Base-by-base conservation (phyloP, 345 rosid species). In the Hibiscus tridactylites region DNA sequence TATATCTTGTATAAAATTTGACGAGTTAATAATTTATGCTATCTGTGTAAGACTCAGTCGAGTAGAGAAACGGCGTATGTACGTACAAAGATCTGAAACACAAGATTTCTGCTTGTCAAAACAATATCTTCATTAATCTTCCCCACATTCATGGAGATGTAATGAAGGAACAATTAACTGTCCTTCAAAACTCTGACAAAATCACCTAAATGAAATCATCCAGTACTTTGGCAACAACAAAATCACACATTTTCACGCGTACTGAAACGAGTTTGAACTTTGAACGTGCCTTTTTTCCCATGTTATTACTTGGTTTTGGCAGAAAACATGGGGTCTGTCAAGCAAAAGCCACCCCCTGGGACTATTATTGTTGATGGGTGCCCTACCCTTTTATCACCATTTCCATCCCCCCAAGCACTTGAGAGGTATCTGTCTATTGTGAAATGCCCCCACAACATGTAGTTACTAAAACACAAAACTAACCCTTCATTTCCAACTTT, bases 391-490 rank as follows among this genome's bases (percentile, higher is more conserved):
- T 58, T 58, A 16, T 58, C 61, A 58, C 61, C 61, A 58, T 58
- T 58, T 58, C 61, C 61, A 58, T 21, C 61, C 61, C 33, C 31
- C 61, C 21, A 24, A 58, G 26, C 15, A 21, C 31, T 9, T 57
- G 12, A 9, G 61, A 24, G 61, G 31, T 3, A 58, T 58, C 61
- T 16, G 3, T 21, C 42, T 39, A 39, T 39, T 50, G 21, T 60
- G 49, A 56, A 57, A 15, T 65, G 74, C 72, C 74, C 81, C 87
- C 86, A 79, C 71, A 58, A 75, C 68, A 73, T 73, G 79, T 73
- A 70, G 72, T 19, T 39, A 39, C 26, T 49, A 70, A 49, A 37
- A 28, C 77, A 72, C 75, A 70, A 64, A 37, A 63, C 76, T 47
- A 29, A 28, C 76, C 61, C 50, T 71, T 44, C 61, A 15, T 59